Base-by-base conservation (phyloP, 495 filamentous ascomycete genomes). In the Usnea hakonensis region DNA sequence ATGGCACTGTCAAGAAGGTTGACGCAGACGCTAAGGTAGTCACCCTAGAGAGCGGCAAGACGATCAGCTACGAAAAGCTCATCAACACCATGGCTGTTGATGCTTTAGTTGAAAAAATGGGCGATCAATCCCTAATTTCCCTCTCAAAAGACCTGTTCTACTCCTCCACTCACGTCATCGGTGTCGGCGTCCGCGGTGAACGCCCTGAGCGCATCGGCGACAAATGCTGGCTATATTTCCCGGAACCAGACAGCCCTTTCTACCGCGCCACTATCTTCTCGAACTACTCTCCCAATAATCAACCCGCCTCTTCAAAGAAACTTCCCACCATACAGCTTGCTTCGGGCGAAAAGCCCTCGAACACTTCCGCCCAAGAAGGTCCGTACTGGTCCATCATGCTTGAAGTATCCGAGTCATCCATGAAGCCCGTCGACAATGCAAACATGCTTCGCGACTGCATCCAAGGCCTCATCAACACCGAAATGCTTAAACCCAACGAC, bases 191-290 rank as follows among this genome's bases (percentile, higher is more conserved):
- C 72, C 90, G 94, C 72, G 94, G 94, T 67, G 79, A 80, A 65
- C 90, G 94, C 61, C 94, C 94, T n/a, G 89, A 95, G 74, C 86
- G 90, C 65, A 99, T 99, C 67, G 94, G 94, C 55, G 94, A 99
- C 80, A 99, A 99, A 82, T 99, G 94, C 86, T 99, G 94, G 90
- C 85, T 99, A 60, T 99, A 99, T 85, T 99, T 97, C 87, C 94
- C 94, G 66, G 95, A 99, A 74, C 87, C 96, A 76, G 85, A 99
- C 84, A 96, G 92, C 82, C 91, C 91, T 72, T 99, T 99, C 86
- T 99, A 99, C 82, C 91, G 94, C 70, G 94, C 94, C 71, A 99
- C 94, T 65, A 97, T 99, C 79, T 99, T 99, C 86, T 97, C 94
- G 77, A 99, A 99, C 86, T 99, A 99, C 83, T 97, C 95, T 21